phyloP scores from a whole-genome alignment of 2,329 filamentous ascomycete species.

The Sporothrix protearum region DNA sequence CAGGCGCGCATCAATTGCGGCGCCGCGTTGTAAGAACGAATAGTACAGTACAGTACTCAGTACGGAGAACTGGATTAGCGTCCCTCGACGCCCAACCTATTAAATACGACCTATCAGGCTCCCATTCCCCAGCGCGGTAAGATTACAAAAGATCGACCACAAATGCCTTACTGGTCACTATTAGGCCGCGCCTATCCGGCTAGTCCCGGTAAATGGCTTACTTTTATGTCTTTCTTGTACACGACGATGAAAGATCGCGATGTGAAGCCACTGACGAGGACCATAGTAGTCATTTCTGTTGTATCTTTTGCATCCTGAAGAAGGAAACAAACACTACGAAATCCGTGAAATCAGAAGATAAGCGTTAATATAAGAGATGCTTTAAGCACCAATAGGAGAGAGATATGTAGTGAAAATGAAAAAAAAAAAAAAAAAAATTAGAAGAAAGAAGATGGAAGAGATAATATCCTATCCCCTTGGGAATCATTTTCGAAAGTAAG shows the following conservation, averaged over 20 bases:
- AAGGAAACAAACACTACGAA: not conserved
- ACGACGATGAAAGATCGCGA: not conserved
- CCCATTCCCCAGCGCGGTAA: no score
- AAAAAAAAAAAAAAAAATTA: not conserved
- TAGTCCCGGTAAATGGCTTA: conserved; percentile 5
- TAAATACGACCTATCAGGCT: no score
- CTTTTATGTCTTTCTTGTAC: not conserved
- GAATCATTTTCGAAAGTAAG: not conserved
- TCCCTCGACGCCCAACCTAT: not conserved
- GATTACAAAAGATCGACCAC: not conserved
- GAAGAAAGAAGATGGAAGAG: not conserved
- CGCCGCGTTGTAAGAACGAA: not conserved
- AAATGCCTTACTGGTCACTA: not conserved
- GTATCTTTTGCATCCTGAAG: not conserved
- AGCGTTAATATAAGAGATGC: not conserved
- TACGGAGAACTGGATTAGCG: no score
- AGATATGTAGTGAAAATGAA: not conserved
- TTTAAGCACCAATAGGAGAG: no score
- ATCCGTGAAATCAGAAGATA: not conserved
- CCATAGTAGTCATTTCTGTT: not conserved
- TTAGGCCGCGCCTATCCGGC: conserved; percentile 17
- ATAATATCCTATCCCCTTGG: not conserved
- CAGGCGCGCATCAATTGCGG: not conserved
- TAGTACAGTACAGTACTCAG: no score
- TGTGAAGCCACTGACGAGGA: not conserved